Evolutionary conservation across 2,329 filamentous ascomycete genomes (phyloP).

Genomic region (Graphilbum ipis-grandicollis): DNA sequence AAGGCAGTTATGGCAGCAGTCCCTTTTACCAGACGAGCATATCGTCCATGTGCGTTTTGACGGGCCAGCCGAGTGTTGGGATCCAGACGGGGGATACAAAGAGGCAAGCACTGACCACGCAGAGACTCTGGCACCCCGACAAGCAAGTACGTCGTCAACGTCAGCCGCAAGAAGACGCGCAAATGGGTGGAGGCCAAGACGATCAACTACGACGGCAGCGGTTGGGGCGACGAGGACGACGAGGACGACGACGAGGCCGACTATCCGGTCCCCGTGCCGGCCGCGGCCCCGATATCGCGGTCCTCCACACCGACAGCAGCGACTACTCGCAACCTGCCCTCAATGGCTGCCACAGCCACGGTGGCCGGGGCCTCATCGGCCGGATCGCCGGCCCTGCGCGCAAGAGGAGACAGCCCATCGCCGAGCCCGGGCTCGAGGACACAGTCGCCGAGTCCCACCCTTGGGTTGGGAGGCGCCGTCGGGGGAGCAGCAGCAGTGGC

Average conservation of each 20-base stretch:
- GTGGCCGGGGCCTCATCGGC: conserved; percentile 1
- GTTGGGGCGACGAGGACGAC: conserved; percentile 68
- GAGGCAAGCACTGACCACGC: no score
- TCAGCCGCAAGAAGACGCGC: conserved; percentile 76
- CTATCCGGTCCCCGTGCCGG: neutral
- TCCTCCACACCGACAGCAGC: neutral
- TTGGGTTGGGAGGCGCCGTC: no score
- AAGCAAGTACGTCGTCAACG: conserved; percentile 56
- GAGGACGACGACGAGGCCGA: conserved; percentile 37
- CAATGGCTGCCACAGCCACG: neutral
- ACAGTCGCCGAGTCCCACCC: no score
- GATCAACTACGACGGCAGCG: conserved; percentile 78
- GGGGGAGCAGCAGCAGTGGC: neutral
- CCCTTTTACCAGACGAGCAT: conserved; percentile 11
- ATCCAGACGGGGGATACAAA: no score
- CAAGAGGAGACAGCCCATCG: conserved; percentile 9
- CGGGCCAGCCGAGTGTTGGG: no score
- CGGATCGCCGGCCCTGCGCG: conserved; percentile 1
- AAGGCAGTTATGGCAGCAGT: conserved; percentile 15
- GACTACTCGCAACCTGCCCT: conserved; percentile 1
- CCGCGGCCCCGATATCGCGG: neutral
- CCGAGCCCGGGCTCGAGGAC: conserved; percentile 9
- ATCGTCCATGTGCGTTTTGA: conserved; percentile 11
- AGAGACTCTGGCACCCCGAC: conserved; percentile 11
- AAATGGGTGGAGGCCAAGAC: conserved; percentile 90